phyloP scores from a whole-genome alignment of 2,329 filamentous ascomycete species.

The Alternaria triticimaculans region DNA sequence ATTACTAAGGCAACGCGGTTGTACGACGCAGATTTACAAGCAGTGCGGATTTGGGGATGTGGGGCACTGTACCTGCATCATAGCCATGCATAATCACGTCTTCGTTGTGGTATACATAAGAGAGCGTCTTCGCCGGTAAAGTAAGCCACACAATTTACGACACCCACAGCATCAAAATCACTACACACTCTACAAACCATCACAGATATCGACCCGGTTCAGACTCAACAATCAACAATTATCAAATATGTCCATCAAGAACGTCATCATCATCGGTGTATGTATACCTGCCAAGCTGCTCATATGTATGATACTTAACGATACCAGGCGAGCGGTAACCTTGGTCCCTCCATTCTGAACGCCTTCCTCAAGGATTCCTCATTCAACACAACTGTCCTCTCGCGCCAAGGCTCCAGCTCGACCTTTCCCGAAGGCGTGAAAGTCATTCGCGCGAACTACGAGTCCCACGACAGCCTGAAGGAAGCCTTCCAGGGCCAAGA shows the following conservation, averaged over 20 bases:
- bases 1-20: slow-evolving; percentile 3
- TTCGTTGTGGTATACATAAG: slow-evolving; percentile 18
- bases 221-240: neutral
- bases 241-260: slow-evolving; percentile 48
- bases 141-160: neutral
- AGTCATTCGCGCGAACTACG: slow-evolving; percentile 58
- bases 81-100: slow-evolving; percentile 13
- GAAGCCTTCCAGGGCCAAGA: slow-evolving; percentile 63
- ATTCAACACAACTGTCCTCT: slow-evolving; percentile 64
- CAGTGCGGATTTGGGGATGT: slow-evolving; percentile 4
- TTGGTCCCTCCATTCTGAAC: slow-evolving; percentile 52
- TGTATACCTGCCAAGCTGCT: slow-evolving; percentile 10
- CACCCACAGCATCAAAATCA: neutral
- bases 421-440: slow-evolving; percentile 50
- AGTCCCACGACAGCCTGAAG: slow-evolving; percentile 56
- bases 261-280: slow-evolving; percentile 54
- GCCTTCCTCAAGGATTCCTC: slow-evolving; percentile 50
- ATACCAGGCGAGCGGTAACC: slow-evolving; percentile 48
- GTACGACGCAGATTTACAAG: slow-evolving; percentile 1
- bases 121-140: neutral
- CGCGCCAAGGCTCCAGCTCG: slow-evolving; percentile 56
- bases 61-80: slow-evolving; percentile 11
- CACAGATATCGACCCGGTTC: neutral
- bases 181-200: neutral
- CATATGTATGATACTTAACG: slow-evolving; percentile 9